A percentile compares a stretch with the other conserved stretches of the same genome.
Conservation (phyloP, 768 basidiomycete genomes). For the Lyophyllum semitale region DNA sequence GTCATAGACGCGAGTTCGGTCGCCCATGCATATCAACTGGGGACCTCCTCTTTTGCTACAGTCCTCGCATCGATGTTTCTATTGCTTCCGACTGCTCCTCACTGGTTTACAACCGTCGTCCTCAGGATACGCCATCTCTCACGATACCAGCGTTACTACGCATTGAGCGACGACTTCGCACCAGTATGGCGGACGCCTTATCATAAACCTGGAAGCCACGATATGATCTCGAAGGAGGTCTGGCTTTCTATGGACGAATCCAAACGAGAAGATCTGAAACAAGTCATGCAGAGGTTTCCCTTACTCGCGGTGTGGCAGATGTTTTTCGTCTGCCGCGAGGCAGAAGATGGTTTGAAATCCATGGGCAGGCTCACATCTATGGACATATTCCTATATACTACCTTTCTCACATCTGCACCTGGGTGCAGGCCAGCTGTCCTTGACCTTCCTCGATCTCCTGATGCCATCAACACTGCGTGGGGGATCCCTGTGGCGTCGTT, state of each 20-base stretch:
- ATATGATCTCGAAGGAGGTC: background rate
- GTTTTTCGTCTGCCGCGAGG: background rate
- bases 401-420: too few species aligned
- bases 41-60: background rate
- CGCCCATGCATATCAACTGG: background rate
- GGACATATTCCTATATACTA: conserved; percentile 1
- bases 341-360: background rate
- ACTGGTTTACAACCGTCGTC: conserved; percentile 6
- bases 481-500: too few species aligned
- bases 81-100: conserved; percentile 4
- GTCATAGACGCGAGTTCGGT: conserved; percentile 7
- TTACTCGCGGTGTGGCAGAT: conserved; percentile 11
- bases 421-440: too few species aligned
- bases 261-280: background rate
- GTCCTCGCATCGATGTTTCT: conserved; percentile 9
- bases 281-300: background rate
- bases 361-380: background rate
- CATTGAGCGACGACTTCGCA: conserved; percentile 1
- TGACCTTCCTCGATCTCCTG: too few species aligned
- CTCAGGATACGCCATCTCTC: background rate
- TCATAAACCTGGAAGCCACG: background rate
- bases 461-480: too few species aligned
- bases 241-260: conserved; percentile 8
- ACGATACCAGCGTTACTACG: background rate
- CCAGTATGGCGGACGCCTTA: background rate